These are phyloP conservation scores for Paecilomyces sp. DNA, from an alignment of 2,329 filamentous ascomycete genomes.

Conservation along the genomic window DNA sequence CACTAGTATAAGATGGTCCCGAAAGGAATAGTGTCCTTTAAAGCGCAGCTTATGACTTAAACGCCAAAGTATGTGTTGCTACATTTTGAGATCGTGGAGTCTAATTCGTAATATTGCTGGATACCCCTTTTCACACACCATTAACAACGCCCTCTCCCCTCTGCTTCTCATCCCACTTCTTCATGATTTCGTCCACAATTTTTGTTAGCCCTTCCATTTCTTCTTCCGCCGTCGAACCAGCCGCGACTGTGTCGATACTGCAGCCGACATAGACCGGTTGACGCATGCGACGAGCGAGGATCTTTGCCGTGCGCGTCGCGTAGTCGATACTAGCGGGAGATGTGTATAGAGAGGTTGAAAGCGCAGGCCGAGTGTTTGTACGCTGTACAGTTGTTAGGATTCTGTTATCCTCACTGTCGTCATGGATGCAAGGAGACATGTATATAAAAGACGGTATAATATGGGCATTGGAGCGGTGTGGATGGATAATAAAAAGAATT, in stretches of 20 bases:
- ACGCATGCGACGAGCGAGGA: conserved; percentile 65
- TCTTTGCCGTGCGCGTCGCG: conserved; percentile 73
- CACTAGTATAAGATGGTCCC: too few relatives aligned
- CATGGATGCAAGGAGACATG: background rate
- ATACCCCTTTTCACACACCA: background rate
- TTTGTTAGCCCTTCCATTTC: conserved; percentile 82
- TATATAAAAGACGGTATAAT: too few relatives aligned
- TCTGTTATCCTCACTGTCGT: conserved; percentile 6
- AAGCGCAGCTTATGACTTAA: too few relatives aligned
- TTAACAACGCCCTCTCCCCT: background rate
- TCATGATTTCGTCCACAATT: conserved; percentile 63
- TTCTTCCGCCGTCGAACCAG: conserved; percentile 80
- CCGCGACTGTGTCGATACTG: conserved; percentile 68
- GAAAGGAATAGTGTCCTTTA: too few relatives aligned
- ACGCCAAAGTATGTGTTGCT: too few relatives aligned
- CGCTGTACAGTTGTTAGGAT: conserved; percentile 21
- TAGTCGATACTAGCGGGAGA: conserved; percentile 76
- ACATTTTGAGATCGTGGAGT: too few relatives aligned
- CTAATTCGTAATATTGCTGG: too few relatives aligned
- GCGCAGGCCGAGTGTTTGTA: conserved; percentile 48
- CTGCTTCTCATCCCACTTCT: conserved; percentile 30
- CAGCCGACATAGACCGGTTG: conserved; percentile 86
- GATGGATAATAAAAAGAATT: too few relatives aligned
- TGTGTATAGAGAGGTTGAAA: conserved; percentile 66
- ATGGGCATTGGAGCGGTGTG: background rate